phyloP scores from a whole-genome alignment of 768 basidiomycete species.

The Lentinus tigrinus region DNA sequence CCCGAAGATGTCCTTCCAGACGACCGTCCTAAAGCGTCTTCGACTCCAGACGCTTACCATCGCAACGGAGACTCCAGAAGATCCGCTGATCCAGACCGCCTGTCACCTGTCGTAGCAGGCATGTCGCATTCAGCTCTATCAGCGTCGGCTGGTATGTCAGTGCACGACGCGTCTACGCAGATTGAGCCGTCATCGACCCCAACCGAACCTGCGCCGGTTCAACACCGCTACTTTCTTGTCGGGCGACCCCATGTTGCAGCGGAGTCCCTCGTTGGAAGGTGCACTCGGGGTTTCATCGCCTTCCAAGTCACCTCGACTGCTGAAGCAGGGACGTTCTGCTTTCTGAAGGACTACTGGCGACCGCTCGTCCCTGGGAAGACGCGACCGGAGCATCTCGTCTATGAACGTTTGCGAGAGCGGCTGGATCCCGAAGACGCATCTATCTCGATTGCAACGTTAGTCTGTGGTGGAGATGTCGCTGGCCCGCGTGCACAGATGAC shows the following conservation, averaged over 20 bases:
- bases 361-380: not conserved
- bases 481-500: not conserved
- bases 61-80: too few relatives aligned
- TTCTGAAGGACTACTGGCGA: constrained; percentile 17
- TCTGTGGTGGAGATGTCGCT: constrained; percentile 13
- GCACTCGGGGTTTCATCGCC: constrained; percentile 5
- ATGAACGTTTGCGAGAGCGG: not conserved
- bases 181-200: too few relatives aligned
- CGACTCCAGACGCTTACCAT: too few relatives aligned
- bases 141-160: too few relatives aligned
- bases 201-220: too few relatives aligned
- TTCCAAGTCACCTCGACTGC: not conserved
- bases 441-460: constrained; percentile 5
- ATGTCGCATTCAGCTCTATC: too few relatives aligned
- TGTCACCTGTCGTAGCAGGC: too few relatives aligned
- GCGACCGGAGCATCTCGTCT: constrained; percentile 7
- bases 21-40: too few relatives aligned
- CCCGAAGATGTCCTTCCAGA: too few relatives aligned
- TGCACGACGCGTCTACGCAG: too few relatives aligned
- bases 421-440: too few relatives aligned
- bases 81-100: too few relatives aligned
- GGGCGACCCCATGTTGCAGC: not conserved
- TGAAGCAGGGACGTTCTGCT: constrained; percentile 1
- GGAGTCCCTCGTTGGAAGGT: not conserved
- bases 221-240: constrained; percentile 3